Base-by-base conservation (phyloP, 2,329 filamentous ascomycete genomes). In the Epichloe brachyelytri region DNA sequence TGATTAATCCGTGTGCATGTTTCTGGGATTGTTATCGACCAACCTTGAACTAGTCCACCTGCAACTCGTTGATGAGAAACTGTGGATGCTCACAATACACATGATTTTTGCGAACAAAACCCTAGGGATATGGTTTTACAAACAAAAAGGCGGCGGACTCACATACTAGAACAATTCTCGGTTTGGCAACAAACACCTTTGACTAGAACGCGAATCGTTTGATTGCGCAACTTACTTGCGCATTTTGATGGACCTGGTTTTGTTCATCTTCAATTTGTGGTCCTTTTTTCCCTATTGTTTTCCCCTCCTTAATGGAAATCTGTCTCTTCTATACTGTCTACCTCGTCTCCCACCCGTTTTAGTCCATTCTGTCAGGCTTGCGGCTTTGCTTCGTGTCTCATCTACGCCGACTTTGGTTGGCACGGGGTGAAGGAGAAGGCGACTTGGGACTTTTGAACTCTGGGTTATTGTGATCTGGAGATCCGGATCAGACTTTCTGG, bases 111-210 rank as follows among this genome's bases (percentile, higher is more conserved):
- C 43, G 41, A 49, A 50, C 43, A n/a, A 45, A 41, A 47, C 8
- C 12, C 43, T 22, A n/a, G 38, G 45, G 40, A 43, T 15, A 37
- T 46, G 49, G 38, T 47, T 47, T 49, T 54, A 46, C 43, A 36
- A 46, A 22, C 47, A 34, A 33, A 43, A 43, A 20, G 45, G 47
- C 46, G 53, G 46, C 50, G 49, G 36, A 45, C 43, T 43, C n/a
- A 43, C 44, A 46, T 47, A 43, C 47, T 55, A 56, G 53, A 55
- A 50, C 46, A 50, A 52, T 41, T 48, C 39, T 50, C 43, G 38
- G 50, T 58, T 57, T 57, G 56, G 56, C 56, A 55, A 57, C 55
- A 51, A 55, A 55, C 52, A 49, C 38, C 37, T 46, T 50, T 43
- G 19, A 41, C 20, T 33, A 46, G 44, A 11, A 17, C 46, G 43